Evolutionary conservation across 805 yeast species (phyloP).

Genomic region (Metschnikowia drakensbergensis): DNA sequence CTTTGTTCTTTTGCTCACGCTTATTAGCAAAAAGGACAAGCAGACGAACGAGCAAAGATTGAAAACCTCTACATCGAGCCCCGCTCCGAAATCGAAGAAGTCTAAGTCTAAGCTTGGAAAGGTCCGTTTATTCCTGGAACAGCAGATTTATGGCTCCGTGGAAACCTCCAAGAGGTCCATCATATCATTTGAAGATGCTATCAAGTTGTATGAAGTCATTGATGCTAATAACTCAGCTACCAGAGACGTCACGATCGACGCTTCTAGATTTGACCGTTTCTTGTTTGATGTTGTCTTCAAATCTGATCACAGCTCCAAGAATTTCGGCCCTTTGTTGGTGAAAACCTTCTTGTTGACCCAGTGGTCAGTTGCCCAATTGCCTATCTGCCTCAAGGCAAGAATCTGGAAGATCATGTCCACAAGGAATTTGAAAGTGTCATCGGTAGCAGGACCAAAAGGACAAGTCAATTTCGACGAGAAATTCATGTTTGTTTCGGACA

Average conservation of each 20-base stretch:
- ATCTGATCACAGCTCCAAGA: constrained; percentile 45
- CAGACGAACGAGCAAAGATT: constrained; percentile 24
- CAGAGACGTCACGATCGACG: constrained; percentile 29
- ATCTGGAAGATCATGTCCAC: constrained; percentile 31
- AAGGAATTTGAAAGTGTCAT: constrained; percentile 13
- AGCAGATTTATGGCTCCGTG: constrained; percentile 54
- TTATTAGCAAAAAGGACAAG: constrained; percentile 16
- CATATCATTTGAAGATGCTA: constrained; percentile 65
- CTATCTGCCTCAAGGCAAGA: constrained; percentile 48
- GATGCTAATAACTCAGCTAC: constrained; percentile 15
- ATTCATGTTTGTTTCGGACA: constrained; percentile 30
- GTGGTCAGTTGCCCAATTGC: constrained; percentile 39
- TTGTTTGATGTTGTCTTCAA: constrained; percentile 36
- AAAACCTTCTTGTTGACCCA: constrained; percentile 67
- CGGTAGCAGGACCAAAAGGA: background rate
- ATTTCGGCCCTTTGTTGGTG: constrained; percentile 51
- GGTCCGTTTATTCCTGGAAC: constrained; percentile 41
- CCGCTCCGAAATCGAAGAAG: background rate
- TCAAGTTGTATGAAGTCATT: constrained; percentile 29
- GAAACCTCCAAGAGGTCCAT: constrained; percentile 47
- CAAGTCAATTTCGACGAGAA: constrained; percentile 30
- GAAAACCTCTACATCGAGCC: background rate
- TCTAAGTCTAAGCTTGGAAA: constrained; percentile 2
- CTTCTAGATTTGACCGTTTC: constrained; percentile 21
- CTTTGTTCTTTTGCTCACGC: constrained; percentile 18